Evolutionary conservation across 2,329 filamentous ascomycete species (phyloP), one percentile per base, ranked within the genome.

Genomic region (Aureobasidium sp.): DNA sequence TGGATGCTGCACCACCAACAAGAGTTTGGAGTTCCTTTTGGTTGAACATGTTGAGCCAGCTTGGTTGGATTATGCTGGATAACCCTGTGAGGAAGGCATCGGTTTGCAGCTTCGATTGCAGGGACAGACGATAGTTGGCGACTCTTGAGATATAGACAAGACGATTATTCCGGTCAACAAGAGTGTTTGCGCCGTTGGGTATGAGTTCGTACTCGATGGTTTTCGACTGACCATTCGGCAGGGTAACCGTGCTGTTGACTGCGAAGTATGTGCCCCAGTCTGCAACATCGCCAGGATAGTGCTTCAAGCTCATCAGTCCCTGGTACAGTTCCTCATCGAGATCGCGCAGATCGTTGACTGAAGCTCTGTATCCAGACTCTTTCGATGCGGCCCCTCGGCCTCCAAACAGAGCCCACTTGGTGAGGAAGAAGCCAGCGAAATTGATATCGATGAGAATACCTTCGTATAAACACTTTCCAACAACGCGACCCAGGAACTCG

Each of bases 21-120:
- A 99, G 86, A 1, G 90, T 94, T 75, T 97, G 94, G 5, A 99
- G 82, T 73, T 99, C 94, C 3, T 85, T 85, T 73, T 97, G 93
- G 74, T 99, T 99, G 79, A 99, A 99, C 94, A 99, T 97, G 69
- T 88, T 91, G 5, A 99, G 82, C 94, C 94, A 99, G 3, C 85
- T 85, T 0, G 93, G 92, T 63, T 92, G 88, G 66, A 99, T 94
- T 70, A 99, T 96, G 66, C 87, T 82, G 27, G 89, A 86, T 1
- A 99, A 84, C 0, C 94, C 94, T 61, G 86, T 86, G 8, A 99
- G 82, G 73, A 99, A 99, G 1, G 91, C 91, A 27, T 86, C 82
- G 0, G 92, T 97, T 70, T 97, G 91, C n/a, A 81, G 77, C 54
- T 83, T 83, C 1, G 90, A 89, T 70, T 97, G 94, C 1, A 83